Evolutionary conservation across 345 rosid species (phyloP), one percentile per base, ranked within the genome.

Genomic region (Bruguiera sexangula): DNA sequence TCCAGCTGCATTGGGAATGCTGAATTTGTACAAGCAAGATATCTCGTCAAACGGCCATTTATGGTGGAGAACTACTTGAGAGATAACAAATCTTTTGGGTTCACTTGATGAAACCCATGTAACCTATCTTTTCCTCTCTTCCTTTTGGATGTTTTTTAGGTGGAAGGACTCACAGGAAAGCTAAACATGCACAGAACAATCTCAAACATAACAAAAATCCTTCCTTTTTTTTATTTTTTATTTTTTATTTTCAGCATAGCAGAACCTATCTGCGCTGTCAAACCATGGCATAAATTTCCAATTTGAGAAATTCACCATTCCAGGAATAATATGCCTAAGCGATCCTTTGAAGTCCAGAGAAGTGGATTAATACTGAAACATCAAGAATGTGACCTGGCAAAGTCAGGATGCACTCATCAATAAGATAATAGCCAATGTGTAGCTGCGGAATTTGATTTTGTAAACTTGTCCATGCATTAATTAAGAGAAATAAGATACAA

Each of bases 1-100:
- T 77, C 82, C 90, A 65, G 91, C 93, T 34, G 86, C 81, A 6
- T 95, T 54, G 88, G 97, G 96, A 95, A 87, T 80, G 26, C 81
- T 57, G 99, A 95, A 84, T 92, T 82, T 84, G 76, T 92, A 30
- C 97, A 95, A 82, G 91, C 99, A 63, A 93, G 88, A 79, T 92
- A 88, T 70, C 91, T 95, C 56, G 87, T 84, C 73, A 79, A 71
- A 76, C 87, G 85, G 88, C 88, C 90, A 20, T 67, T 78, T 46
- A 29, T 73, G 3, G 53, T 66, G 54, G 84, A 83, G 59, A 90
- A 95, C 83, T 95, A 96, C 81, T 86, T 95, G 82, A 89, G 93
- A 85, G 93, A 85, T 71, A 92, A 89, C 55, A 11, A 18, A 54
- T 18, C 31, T 63, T 50, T 5, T 51, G 53, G 58, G 19, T 30